These are phyloP conservation scores for Alternaria viburni DNA, from an alignment of 2,329 filamentous ascomycete genomes.

Conservation along the genomic window DNA sequence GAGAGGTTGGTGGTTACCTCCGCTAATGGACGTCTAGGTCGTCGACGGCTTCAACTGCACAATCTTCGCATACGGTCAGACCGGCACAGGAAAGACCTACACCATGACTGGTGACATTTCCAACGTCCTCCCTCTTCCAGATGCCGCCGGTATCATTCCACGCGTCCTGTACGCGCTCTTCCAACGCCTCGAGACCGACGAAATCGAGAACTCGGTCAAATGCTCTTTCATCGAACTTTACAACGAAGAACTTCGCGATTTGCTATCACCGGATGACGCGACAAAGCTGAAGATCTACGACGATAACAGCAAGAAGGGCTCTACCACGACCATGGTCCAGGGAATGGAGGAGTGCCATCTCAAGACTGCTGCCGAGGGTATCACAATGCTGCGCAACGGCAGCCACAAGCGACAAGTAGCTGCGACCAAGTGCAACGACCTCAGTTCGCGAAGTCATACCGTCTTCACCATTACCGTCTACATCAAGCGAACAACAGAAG, in stretches of 20 bases:
- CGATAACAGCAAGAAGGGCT: slow-evolving; percentile 81
- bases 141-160: slow-evolving; percentile 93
- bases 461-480: slow-evolving; percentile 96
- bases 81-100: slow-evolving; percentile 97
- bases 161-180: slow-evolving; percentile 88
- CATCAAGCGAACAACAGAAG: slow-evolving; percentile 79
- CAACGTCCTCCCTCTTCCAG: slow-evolving; percentile 86
- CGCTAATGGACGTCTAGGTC: slow-evolving; percentile 67
- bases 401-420: slow-evolving; percentile 97
- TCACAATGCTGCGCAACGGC: slow-evolving; percentile 85
- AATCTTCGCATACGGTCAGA: slow-evolving; percentile 98
- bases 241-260: slow-evolving; percentile 93
- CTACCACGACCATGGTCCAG: slow-evolving; percentile 85
- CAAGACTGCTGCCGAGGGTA: slow-evolving; percentile 80
- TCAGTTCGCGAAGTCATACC: slow-evolving; percentile 95
- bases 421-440: slow-evolving; percentile 98
- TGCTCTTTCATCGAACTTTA: slow-evolving; percentile 99
- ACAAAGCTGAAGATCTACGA: slow-evolving; percentile 95
- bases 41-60: slow-evolving; percentile 95
- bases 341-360: slow-evolving; percentile 98
- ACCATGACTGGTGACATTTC: slow-evolving; percentile 99
- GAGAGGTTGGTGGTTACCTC: no score
- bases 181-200: slow-evolving; percentile 76
- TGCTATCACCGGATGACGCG: slow-evolving; percentile 81
- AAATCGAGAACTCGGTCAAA: slow-evolving; percentile 87